Conservation (phyloP, 2,329 filamentous ascomycete species). For the Dichotomopilus funicola region DNA sequence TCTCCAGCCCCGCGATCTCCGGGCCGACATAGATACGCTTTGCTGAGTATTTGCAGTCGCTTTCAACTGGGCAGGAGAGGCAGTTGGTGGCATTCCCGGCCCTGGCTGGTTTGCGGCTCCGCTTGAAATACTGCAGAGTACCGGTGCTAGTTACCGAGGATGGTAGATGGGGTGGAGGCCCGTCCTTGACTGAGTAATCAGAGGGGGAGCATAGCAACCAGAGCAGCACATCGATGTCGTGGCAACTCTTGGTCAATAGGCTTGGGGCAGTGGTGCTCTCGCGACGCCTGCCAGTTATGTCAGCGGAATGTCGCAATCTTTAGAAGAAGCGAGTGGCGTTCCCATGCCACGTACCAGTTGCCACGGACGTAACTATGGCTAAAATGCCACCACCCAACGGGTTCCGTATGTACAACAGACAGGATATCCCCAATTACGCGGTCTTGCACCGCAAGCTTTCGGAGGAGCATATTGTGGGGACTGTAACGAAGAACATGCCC, state of each 20-base stretch:
- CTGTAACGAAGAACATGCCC: constrained; percentile 92
- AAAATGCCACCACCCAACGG: constrained; percentile 95
- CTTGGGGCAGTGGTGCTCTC: constrained; percentile 70
- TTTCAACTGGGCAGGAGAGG: constrained; percentile 67
- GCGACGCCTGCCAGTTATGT: constrained; percentile 50
- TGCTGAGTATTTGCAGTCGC: constrained; percentile 76
- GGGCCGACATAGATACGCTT: constrained; percentile 72
- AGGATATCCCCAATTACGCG: constrained; percentile 75
- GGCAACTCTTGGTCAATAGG: constrained; percentile 89
- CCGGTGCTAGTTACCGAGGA: constrained; percentile 69
- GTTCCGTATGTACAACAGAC: constrained; percentile 86
- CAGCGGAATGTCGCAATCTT: not conserved
- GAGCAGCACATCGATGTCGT: constrained; percentile 87
- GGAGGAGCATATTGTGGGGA: constrained; percentile 81
- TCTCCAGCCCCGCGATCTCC: constrained; percentile 51
- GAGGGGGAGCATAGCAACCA: constrained; percentile 81
- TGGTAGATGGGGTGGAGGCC: constrained; percentile 60
- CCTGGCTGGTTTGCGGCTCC: constrained; percentile 63
- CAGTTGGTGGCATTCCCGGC: constrained; percentile 83
- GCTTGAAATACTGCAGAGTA: constrained; percentile 70
- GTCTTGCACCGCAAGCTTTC: constrained; percentile 69
- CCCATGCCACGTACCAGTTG: constrained; percentile 53
- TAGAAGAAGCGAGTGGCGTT: not conserved
- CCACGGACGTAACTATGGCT: constrained; percentile 84
- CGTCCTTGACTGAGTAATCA: constrained; percentile 34